phyloP scores from a whole-genome alignment of 345 rosid genomes.

The Raphanus sativus region DNA sequence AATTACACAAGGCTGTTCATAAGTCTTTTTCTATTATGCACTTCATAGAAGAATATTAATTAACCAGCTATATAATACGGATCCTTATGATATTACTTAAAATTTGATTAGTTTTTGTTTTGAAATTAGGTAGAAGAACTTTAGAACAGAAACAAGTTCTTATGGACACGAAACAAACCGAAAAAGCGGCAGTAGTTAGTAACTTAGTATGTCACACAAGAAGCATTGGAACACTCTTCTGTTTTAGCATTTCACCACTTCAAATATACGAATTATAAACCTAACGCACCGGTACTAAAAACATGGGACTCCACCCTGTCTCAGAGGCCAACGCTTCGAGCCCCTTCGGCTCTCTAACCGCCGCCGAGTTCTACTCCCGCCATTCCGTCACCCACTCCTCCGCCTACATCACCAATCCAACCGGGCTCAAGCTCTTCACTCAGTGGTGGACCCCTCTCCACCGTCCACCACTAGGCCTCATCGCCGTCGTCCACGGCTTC shows the following conservation, averaged over 20 bases:
- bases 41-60: background rate
- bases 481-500: slow-evolving; percentile 92
- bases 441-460: slow-evolving; percentile 85
- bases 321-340: slow-evolving; percentile 63
- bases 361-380: slow-evolving; percentile 70
- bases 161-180: slow-evolving; percentile 22
- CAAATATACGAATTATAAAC: slow-evolving; percentile 23
- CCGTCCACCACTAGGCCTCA: slow-evolving; percentile 45
- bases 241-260: background rate
- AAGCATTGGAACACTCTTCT: slow-evolving; percentile 14
- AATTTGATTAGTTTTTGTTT: background rate
- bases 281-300: background rate
- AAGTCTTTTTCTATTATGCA: background rate
- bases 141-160: background rate
- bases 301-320: slow-evolving; percentile 66
- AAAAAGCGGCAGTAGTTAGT: slow-evolving; percentile 17
- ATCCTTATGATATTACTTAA: background rate
- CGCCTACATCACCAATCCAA: slow-evolving; percentile 67
- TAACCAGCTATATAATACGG: background rate
- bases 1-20: background rate
- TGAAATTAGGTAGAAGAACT: background rate
- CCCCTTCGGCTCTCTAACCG: slow-evolving; percentile 65
- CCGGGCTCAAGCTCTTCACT: slow-evolving; percentile 74
- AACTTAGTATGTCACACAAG: slow-evolving; percentile 20
- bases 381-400: slow-evolving; percentile 73